phyloP scores from a whole-genome alignment of 2,329 filamentous ascomycete species.

The Aspergillus tubingensis region DNA sequence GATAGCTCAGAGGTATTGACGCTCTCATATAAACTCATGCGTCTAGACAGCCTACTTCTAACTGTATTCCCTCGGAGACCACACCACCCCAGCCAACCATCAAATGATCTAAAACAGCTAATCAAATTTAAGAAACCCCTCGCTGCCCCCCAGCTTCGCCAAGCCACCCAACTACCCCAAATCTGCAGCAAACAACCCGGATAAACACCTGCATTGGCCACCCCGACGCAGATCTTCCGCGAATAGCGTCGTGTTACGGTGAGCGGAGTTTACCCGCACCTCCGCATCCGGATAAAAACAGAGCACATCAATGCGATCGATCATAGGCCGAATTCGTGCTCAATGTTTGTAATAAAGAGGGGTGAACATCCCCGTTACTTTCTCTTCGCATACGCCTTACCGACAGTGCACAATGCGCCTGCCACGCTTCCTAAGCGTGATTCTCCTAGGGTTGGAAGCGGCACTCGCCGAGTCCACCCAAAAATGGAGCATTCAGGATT shows the following conservation, averaged over 20 bases:
- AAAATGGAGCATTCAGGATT: slow-evolving; percentile 34
- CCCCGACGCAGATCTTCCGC: background rate
- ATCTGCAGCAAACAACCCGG: background rate
- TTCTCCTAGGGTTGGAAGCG: slow-evolving; percentile 3
- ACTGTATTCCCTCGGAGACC: too few relatives aligned
- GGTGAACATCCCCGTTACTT: too few relatives aligned
- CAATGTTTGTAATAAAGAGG: too few relatives aligned
- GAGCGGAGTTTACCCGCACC: background rate
- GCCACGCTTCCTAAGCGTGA: background rate
- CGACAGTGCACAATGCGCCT: background rate
- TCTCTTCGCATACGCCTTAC: background rate
- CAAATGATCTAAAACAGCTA: too few relatives aligned
- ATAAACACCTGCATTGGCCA: background rate
- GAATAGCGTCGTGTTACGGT: background rate
- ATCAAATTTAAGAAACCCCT: too few relatives aligned
- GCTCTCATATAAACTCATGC: too few relatives aligned
- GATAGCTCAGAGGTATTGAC: too few relatives aligned
- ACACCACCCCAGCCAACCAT: too few relatives aligned
- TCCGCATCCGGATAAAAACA: background rate
- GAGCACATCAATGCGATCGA: too few relatives aligned
- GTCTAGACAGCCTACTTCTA: too few relatives aligned
- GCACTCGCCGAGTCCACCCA: slow-evolving; percentile 7
- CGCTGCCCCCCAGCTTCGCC: too few relatives aligned
- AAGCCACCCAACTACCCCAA: background rate
- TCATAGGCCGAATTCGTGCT: too few relatives aligned